phyloP scores from a whole-genome alignment of 2,329 filamentous ascomycete species.

The Fusarium sp. region DNA sequence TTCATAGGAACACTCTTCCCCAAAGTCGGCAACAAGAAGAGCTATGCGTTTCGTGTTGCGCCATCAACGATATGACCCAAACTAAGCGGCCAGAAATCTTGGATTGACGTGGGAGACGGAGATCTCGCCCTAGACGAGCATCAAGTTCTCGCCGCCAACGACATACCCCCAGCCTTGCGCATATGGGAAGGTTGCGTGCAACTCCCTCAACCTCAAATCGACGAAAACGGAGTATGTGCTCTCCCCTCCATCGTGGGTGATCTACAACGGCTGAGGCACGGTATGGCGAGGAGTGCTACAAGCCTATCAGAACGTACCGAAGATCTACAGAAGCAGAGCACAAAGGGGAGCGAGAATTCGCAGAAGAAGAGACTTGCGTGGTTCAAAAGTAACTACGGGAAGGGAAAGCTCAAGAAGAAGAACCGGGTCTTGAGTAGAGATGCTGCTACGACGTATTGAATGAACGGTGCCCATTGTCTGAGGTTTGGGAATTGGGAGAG shows the following conservation, averaged over 20 bases:
- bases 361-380: conserved; percentile 30
- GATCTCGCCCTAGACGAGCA: conserved; percentile 43
- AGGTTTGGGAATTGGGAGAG: neutral
- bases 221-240: conserved; percentile 19
- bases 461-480: neutral
- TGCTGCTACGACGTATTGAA: conserved; percentile 20
- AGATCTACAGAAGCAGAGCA: conserved; percentile 2
- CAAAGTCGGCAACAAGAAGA: neutral
- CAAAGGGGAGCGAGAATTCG: neutral
- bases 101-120: conserved; percentile 46
- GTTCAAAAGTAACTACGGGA: conserved; percentile 28
- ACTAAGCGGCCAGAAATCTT: conserved; percentile 49
- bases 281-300: conserved; percentile 7
- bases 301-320: conserved; percentile 36
- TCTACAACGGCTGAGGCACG: conserved; percentile 31
- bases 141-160: conserved; percentile 1
- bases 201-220: conserved; percentile 44
- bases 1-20: conserved; percentile 50
- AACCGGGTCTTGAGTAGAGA: conserved; percentile 30
- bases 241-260: conserved; percentile 36
- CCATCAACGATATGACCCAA: conserved; percentile 53
- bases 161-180: conserved; percentile 1
- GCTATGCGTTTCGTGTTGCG: conserved; percentile 48
- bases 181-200: conserved; percentile 46
- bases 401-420: conserved; percentile 32